These are phyloP conservation scores for Dothidotthia symphoricarpi DNA, from an alignment of 2,329 filamentous ascomycete genomes.

Conservation along the genomic window DNA sequence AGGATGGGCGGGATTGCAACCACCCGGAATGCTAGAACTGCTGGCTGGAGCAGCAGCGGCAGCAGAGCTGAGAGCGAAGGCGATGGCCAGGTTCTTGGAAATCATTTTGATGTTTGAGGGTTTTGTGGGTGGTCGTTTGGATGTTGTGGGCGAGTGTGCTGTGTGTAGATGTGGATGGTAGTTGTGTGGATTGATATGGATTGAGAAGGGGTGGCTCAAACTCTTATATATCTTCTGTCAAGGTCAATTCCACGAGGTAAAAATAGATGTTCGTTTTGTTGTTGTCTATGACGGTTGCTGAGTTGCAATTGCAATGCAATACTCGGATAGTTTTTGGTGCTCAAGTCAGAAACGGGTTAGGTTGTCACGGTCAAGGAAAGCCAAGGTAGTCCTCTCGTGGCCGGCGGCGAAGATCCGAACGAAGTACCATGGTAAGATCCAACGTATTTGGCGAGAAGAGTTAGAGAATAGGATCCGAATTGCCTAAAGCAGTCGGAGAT, in stretches of 20 bases:
- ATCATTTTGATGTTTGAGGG: constrained; percentile 11
- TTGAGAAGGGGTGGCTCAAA: background rate
- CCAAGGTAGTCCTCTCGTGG: too few species aligned
- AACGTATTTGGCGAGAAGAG: too few species aligned
- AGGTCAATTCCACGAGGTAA: background rate
- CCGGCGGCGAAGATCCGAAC: too few species aligned
- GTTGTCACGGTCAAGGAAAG: too few species aligned
- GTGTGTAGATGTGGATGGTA: background rate
- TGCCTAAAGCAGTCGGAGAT: too few species aligned
- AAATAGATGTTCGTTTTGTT: background rate
- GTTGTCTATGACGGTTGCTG: too few species aligned
- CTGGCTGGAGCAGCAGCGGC: constrained; percentile 6
- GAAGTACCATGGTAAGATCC: too few species aligned
- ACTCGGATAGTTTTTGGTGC: too few species aligned
- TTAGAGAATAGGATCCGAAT: too few species aligned
- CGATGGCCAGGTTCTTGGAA: constrained; percentile 6
- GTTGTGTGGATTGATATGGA: background rate
- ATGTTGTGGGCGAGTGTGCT: background rate
- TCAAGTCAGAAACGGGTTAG: too few species aligned
- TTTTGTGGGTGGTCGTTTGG: background rate
- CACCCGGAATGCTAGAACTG: constrained; percentile 4
- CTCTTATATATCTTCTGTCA: constrained; percentile 5
- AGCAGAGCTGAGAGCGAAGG: constrained; percentile 8
- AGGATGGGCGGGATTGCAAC: constrained; percentile 7
- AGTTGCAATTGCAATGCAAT: too few species aligned